phyloP scores from a whole-genome alignment of 2,329 filamentous ascomycete species.

The Metarhizium robertsii region DNA sequence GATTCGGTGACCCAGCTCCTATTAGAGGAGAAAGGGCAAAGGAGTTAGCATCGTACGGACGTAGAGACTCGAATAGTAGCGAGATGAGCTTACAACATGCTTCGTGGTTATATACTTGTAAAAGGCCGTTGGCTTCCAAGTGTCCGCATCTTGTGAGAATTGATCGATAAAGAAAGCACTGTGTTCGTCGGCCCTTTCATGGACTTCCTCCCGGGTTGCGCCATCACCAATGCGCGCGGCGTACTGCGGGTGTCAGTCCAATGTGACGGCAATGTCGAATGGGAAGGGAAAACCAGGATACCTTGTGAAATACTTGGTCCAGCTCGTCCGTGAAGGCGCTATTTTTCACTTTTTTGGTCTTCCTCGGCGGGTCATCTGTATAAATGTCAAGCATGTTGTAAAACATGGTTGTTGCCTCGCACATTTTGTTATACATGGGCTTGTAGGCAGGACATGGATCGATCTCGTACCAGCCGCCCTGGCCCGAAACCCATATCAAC shows the following conservation, averaged over 20 bases:
- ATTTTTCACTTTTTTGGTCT: slow-evolving; percentile 18
- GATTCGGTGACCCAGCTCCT: slow-evolving; percentile 18
- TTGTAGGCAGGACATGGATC: slow-evolving; percentile 48
- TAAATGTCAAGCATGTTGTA: slow-evolving; percentile 54
- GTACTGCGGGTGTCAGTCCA: slow-evolving; percentile 28
- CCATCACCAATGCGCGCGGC: slow-evolving; percentile 43
- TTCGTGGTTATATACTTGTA: slow-evolving; percentile 36
- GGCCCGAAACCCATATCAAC: slow-evolving; percentile 50
- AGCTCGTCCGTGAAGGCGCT: slow-evolving; percentile 21
- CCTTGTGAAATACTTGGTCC: slow-evolving; percentile 21
- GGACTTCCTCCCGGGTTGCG: slow-evolving; percentile 38
- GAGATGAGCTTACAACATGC: slow-evolving; percentile 27
- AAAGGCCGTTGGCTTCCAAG: slow-evolving; percentile 37
- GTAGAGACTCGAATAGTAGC: slow-evolving; percentile 2
- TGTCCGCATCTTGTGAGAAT: slow-evolving; percentile 30
- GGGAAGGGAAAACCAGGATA: not conserved
- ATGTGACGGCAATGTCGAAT: not conserved
- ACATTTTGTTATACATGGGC: slow-evolving; percentile 47
- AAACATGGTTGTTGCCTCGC: slow-evolving; percentile 53
- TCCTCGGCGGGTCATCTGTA: slow-evolving; percentile 20
- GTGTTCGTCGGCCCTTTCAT: slow-evolving; percentile 36
- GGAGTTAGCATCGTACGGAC: not conserved
- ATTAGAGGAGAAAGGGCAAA: not conserved
- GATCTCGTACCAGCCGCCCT: slow-evolving; percentile 61
- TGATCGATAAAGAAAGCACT: slow-evolving; percentile 43